A percentile compares a stretch with the other conserved stretches of the same genome.
These are phyloP conservation scores for Cordyceps cateniannulata DNA, from an alignment of 2,329 filamentous ascomycete genomes.

Conservation along the genomic window DNA sequence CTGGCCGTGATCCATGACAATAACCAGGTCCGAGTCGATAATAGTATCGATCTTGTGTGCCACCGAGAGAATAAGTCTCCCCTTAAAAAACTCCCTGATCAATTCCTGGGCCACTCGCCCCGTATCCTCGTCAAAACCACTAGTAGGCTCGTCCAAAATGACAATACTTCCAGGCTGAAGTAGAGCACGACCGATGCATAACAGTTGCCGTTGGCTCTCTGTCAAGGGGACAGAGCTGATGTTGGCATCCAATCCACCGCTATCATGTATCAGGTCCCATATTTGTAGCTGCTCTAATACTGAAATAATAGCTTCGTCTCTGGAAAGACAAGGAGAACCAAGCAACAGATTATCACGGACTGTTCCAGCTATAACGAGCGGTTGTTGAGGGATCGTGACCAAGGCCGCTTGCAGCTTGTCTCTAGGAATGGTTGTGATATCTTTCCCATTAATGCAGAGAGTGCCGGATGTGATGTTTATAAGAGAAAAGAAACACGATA, in stretches of 20 bases:
- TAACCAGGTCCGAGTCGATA: constrained; percentile 25
- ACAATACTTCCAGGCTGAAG: neutral
- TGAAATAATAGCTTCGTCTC: neutral
- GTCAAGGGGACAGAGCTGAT: neutral
- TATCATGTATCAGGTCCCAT: neutral
- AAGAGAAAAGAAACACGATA: neutral
- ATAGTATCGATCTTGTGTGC: constrained; percentile 34
- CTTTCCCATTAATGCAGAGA: neutral
- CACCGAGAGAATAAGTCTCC: constrained; percentile 42
- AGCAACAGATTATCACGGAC: neutral
- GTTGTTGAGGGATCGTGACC: neutral
- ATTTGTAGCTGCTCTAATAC: neutral
- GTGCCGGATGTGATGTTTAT: constrained; percentile 1
- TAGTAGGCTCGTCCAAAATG: constrained; percentile 8
- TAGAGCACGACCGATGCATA: constrained; percentile 4
- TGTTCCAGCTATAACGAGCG: neutral
- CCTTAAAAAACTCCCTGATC: constrained; percentile 28
- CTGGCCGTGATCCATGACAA: constrained; percentile 15
- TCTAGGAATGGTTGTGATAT: neutral
- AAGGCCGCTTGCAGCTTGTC: neutral
- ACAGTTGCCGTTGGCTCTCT: neutral
- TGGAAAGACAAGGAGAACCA: neutral
- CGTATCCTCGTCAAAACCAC: constrained; percentile 13
- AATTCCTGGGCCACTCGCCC: constrained; percentile 21
- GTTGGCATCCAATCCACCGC: neutral